phyloP scores from a whole-genome alignment of 257 asterid genomes.

The Solanum arcanum region DNA sequence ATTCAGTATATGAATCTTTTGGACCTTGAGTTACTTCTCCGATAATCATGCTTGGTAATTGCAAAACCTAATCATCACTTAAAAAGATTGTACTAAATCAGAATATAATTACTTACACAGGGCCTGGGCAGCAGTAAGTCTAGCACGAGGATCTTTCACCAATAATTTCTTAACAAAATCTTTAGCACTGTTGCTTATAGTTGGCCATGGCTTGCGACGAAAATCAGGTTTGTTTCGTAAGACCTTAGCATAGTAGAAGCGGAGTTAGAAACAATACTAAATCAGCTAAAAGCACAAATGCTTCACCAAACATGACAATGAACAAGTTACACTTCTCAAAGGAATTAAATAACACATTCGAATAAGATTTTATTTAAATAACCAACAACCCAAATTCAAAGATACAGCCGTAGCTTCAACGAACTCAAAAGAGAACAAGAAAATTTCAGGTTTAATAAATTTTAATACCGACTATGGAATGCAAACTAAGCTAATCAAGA shows the following conservation, averaged over 20 bases:
- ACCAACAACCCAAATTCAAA: neutral
- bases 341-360: neutral
- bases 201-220: slow-evolving; percentile 81
- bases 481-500: neutral
- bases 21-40: neutral
- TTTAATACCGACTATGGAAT: neutral
- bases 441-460: neutral
- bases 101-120: slow-evolving; percentile 36
- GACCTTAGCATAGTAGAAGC: slow-evolving; percentile 20
- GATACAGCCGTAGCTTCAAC: neutral
- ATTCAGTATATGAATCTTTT: neutral
- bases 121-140: slow-evolving; percentile 91
- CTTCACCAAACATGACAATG: neutral
- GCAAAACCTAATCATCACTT: neutral
- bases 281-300: neutral
- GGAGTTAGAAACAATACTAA: neutral
- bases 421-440: neutral
- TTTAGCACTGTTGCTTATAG: slow-evolving; percentile 66
- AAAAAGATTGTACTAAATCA: neutral
- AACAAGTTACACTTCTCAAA: neutral
- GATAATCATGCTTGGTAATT: neutral
- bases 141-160: slow-evolving; percentile 70
- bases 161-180: slow-evolving; percentile 72
- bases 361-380: neutral
- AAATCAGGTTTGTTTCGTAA: slow-evolving; percentile 78